Percentiles rank a stretch among this genome's conserved stretches.
Conservation (phyloP, 257 asterid genomes). For the Solanum acaule region DNA sequence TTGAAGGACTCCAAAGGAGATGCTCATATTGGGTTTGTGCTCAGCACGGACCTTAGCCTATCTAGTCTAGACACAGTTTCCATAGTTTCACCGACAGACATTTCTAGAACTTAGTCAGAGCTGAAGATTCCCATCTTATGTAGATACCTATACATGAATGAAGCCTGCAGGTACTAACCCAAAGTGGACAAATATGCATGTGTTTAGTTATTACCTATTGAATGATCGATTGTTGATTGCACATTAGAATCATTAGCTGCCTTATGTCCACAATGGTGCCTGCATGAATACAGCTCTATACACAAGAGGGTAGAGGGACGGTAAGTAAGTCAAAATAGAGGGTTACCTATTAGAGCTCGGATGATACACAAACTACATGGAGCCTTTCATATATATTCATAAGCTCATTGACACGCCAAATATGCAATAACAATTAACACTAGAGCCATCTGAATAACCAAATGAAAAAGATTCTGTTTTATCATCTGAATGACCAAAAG, state of each 20-base stretch:
- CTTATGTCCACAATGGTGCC: conserved; percentile 1
- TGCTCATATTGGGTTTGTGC: not conserved
- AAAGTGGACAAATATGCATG: not conserved
- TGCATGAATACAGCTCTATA: conserved; percentile 4
- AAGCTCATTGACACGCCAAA: conserved; percentile 16
- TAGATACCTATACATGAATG: not conserved
- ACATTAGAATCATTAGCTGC: conserved; percentile 1
- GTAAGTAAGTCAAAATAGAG: conserved; percentile 1
- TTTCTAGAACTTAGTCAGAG: not conserved
- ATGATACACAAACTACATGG: not conserved
- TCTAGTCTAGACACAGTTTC: not conserved
- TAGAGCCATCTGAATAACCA: conserved; percentile 15
- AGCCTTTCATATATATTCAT: conserved; percentile 8
- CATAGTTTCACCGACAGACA: not conserved
- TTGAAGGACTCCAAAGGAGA: not conserved
- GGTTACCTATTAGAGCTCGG: conserved; percentile 7
- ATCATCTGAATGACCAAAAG: conserved; percentile 1
- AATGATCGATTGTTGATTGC: not conserved
- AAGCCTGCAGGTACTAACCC: not conserved
- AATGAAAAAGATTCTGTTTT: not conserved
- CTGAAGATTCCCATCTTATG: not conserved
- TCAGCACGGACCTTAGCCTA: not conserved
- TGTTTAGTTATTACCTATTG: not conserved
- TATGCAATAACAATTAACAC: conserved; percentile 7
- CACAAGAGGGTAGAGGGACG: conserved; percentile 2